Evolutionary conservation across 2,329 filamentous ascomycete species (phyloP).

Genomic region (Ascochyta fabae): DNA sequence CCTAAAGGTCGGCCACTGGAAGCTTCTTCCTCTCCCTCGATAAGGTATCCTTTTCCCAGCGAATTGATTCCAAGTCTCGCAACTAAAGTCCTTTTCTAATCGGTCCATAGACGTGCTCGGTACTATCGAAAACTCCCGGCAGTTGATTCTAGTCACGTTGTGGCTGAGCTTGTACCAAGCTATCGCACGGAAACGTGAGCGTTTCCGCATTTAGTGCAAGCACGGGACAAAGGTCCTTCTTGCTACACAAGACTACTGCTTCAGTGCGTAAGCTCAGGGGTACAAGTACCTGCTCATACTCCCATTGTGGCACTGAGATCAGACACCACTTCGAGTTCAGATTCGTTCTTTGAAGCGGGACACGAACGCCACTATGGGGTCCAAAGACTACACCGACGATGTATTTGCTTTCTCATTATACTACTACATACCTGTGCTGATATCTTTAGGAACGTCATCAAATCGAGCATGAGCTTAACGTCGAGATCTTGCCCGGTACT

Average conservation of each 20-base stretch:
- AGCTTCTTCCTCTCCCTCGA: background rate
- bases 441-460: conserved; percentile 51
- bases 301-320: background rate
- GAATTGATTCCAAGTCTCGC: background rate
- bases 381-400: conserved; percentile 14
- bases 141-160: background rate
- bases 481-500: conserved; percentile 63
- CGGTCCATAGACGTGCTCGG: background rate
- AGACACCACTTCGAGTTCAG: background rate
- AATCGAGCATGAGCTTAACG: conserved; percentile 60
- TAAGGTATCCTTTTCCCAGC: background rate
- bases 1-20: background rate
- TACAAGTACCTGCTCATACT: conserved; percentile 11
- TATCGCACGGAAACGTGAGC: background rate
- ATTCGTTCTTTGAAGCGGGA: background rate
- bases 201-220: conserved; percentile 1
- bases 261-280: background rate
- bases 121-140: background rate
- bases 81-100: background rate
- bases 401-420: background rate
- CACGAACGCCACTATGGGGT: conserved; percentile 7
- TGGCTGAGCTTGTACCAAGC: conserved; percentile 8
- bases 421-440: background rate
- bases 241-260: background rate
- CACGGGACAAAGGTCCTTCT: conserved; percentile 1